Base-by-base conservation (phyloP, 2,329 filamentous ascomycete species). In the Trichoderma atroviride region DNA sequence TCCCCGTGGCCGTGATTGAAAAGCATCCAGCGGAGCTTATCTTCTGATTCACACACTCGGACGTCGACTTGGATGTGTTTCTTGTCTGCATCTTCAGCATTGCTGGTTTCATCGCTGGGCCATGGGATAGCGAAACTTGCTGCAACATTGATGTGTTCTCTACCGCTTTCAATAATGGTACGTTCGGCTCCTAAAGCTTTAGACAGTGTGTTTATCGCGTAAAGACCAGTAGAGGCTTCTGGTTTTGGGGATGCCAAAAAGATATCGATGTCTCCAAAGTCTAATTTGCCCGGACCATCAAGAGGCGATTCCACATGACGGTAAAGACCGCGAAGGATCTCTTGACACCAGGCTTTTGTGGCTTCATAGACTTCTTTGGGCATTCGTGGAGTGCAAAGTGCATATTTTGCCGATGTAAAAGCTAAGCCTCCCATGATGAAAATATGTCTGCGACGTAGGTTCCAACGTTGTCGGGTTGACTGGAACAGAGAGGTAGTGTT, bases 1-100 rank as follows among this genome's bases (percentile, higher is more conserved):
- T 95, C 92, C n/a, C 91, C 90, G 73, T 95, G 92, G 0, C 87
- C 86, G 50, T 90, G 84, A 72, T 88, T 88, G 79, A 94, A 93
- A 4, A 87, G 78, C 47, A 84, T 83, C 91, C 92, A 95, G 35
- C 83, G 81, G 71, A 86, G 83, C 65, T 78, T 74, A 0, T 59
- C 40, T 16, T 79, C 75, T 0, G 78, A 80, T 1, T 74, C 73
- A 69, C 84, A 88, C 29, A 90, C 76, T 35, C 87, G 84, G 1
- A 95, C 77, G 75, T 96, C 92, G 31, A 95, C 82, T 73, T 96
- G 92, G 5, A 92, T 85, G 74, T 84, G 86, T 37, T 60, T 71
- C 31, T 11, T 71, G 22, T 31, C 35, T 35, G 56, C 29, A 13
- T 63, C 37, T 0, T 35, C 22, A 4, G 53, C 50, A 5, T 60